A percentile compares a stretch with the other conserved stretches of the same genome.
Evolutionary conservation across 2,329 filamentous ascomycete genomes (phyloP).

Genomic region (Trichophyton schoenleinii): DNA sequence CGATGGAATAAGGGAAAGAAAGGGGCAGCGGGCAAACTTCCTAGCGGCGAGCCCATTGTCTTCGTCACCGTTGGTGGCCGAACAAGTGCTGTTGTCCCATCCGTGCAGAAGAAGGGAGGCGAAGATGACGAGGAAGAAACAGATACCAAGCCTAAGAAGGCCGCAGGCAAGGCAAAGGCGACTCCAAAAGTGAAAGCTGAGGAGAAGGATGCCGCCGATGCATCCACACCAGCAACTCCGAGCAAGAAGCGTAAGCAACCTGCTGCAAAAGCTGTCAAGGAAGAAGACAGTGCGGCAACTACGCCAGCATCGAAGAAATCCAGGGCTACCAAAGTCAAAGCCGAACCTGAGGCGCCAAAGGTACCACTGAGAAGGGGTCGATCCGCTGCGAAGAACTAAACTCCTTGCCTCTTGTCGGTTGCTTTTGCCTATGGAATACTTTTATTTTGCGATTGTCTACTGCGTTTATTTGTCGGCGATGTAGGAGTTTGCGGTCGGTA

Average conservation of each 20-base stretch:
- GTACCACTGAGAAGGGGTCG: constrained; percentile 11
- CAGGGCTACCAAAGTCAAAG: background rate
- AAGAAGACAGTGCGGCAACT: background rate
- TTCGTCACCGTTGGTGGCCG: constrained; percentile 83
- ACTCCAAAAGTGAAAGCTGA: constrained; percentile 5
- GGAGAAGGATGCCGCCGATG: background rate
- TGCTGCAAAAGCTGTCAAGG: background rate
- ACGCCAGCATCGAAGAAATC: background rate
- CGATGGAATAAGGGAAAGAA: constrained; percentile 86
- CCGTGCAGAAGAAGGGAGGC: constrained; percentile 70
- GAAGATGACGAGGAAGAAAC: constrained; percentile 42
- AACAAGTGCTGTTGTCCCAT: constrained; percentile 79
- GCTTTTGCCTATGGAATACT: background rate
- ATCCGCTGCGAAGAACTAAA: constrained; percentile 9
- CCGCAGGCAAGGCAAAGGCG: background rate
- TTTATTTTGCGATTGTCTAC: background rate
- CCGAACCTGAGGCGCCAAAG: background rate
- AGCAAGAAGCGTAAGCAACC: constrained; percentile 6
- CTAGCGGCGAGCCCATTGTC: constrained; percentile 71
- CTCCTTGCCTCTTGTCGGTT: background rate
- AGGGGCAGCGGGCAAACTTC: constrained; percentile 51
- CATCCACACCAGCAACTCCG: background rate
- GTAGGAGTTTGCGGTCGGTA: background rate
- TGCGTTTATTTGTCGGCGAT: background rate
- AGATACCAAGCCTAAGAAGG: constrained; percentile 1